Base-by-base conservation (phyloP, 768 basidiomycete species). In the Sporobolomyces phaffii region DNA sequence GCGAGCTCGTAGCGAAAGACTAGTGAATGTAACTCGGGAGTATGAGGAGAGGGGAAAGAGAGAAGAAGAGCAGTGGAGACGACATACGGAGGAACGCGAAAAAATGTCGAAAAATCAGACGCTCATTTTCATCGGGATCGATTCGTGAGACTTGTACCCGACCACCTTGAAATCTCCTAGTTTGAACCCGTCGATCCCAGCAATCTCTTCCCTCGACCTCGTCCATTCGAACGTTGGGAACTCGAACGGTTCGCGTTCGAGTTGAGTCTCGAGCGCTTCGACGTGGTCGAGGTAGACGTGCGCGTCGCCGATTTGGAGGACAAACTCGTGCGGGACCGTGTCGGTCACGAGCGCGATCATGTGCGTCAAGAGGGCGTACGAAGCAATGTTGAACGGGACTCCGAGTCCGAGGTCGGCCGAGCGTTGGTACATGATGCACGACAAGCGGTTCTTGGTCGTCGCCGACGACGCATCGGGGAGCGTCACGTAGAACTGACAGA, bases 381-480 rank as follows among this genome's bases (percentile, higher is more conserved):
- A 98, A 17, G 94, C 96, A 78, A 99, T 98, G 78, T 99, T 99
- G 84, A 99, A 99, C 0, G 94, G 94, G 53, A 99, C 90, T 3
- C 94, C 94, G 43, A 99, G 89, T 1, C 94, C 94, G 11, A 97
- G 84, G 77, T 99, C 94, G 22, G 93, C 93, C 17, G 94, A 97
- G 51, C 96, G 89, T 76, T 98, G 94, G 80, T 87, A 97, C 91
- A 98, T 92, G 49, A 94, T 82, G 78, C 93, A 97, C 13, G 91
- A 93, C 22, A 98, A 86, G 13, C 87, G 87, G n/a, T 74, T 67
- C 70, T 84, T 86, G 22, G 80, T 76, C 28, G 72, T 44, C 2
- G 84, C 81, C 18, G 72, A 44, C 1, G 81, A 70, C 5, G 85
- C 78, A 8, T 73, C 60, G 0, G 94, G 89, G 40, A 94, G 86